A percentile compares a stretch with the other conserved stretches of the same genome.
These are phyloP conservation scores for Conringia planisiliqua DNA, from an alignment of 345 rosid genomes.

Conservation along the genomic window DNA sequence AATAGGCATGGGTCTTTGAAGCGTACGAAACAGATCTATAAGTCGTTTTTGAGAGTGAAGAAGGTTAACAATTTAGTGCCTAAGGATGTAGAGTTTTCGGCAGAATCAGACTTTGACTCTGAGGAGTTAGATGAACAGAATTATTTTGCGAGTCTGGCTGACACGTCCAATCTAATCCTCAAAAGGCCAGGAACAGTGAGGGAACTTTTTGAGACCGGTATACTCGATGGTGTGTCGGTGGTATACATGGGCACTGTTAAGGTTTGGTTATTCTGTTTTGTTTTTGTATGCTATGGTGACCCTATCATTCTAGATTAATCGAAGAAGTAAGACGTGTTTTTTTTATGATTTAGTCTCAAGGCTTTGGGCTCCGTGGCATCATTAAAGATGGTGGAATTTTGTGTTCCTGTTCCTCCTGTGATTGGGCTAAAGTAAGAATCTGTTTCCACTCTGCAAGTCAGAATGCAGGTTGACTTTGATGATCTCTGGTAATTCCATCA, in stretches of 20 bases:
- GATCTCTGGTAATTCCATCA: slow-evolving; percentile 18
- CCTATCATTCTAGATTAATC: slow-evolving; percentile 11
- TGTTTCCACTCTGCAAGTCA: slow-evolving; percentile 23
- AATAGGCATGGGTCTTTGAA: slow-evolving; percentile 22
- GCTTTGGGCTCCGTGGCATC: slow-evolving; percentile 83
- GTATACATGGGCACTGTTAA: slow-evolving; percentile 82
- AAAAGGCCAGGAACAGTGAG: slow-evolving; percentile 79
- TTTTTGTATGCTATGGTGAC: slow-evolving; percentile 3
- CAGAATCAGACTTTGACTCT: slow-evolving; percentile 36
- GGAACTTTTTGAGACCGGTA: slow-evolving; percentile 88
- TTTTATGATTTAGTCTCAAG: slow-evolving; percentile 51
- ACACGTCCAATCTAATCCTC: slow-evolving; percentile 40
- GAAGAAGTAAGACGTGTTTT: slow-evolving; percentile 8
- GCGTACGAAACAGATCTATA: slow-evolving; percentile 30
- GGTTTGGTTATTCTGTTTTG: slow-evolving; percentile 45
- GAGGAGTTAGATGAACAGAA: slow-evolving; percentile 56
- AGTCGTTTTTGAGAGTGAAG: slow-evolving; percentile 36
- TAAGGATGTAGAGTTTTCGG: slow-evolving; percentile 38
- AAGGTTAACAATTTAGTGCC: slow-evolving; percentile 44
- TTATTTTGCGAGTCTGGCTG: slow-evolving; percentile 42
- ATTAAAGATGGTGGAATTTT: slow-evolving; percentile 88
- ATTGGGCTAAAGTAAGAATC: slow-evolving; percentile 69
- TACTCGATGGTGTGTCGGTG: slow-evolving; percentile 82
- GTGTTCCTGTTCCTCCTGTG: slow-evolving; percentile 83
- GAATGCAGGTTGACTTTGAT: slow-evolving; percentile 20